Conservation (phyloP, 2,329 filamentous ascomycete genomes). For the Clathrospora elynae region DNA sequence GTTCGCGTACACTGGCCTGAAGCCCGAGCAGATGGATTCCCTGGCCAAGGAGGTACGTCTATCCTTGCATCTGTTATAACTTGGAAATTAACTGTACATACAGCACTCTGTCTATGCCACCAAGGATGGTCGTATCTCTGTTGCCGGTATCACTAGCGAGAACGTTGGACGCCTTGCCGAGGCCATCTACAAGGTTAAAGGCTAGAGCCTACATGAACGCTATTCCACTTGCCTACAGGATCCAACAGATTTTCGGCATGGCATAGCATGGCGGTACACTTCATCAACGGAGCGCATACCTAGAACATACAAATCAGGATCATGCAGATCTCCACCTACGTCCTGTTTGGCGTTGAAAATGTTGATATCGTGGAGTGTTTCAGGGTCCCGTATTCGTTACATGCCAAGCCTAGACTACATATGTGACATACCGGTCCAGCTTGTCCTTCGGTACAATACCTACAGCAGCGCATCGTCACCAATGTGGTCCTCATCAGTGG, state of each 20-base stretch:
- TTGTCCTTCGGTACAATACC: no score
- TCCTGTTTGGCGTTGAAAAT: no score
- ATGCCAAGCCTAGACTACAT: neutral
- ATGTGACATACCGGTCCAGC: slow-evolving; percentile 3
- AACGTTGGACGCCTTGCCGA: slow-evolving; percentile 82
- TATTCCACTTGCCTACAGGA: slow-evolving; percentile 15
- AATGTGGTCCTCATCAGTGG: neutral
- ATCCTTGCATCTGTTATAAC: neutral
- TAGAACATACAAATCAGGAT: slow-evolving; percentile 16
- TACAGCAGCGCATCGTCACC: slow-evolving; percentile 8
- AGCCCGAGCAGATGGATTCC: slow-evolving; percentile 85
- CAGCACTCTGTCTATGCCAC: slow-evolving; percentile 95
- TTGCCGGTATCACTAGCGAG: slow-evolving; percentile 79
- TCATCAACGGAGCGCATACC: slow-evolving; percentile 16
- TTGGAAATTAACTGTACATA: slow-evolving; percentile 16
- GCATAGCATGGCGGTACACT: slow-evolving; percentile 17
- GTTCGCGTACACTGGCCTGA: slow-evolving; percentile 98
- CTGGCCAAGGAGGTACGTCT: slow-evolving; percentile 78
- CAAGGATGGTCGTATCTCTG: slow-evolving; percentile 85
- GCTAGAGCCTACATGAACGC: slow-evolving; percentile 45
- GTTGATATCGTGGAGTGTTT: no score
- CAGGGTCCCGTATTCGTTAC: no score
- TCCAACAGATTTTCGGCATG: slow-evolving; percentile 11
- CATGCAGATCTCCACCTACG: slow-evolving; percentile 21
- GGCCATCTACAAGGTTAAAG: slow-evolving; percentile 83